These are phyloP conservation scores for Metarhizium brunneum DNA, from an alignment of 2,329 filamentous ascomycete species.

Conservation along the genomic window DNA sequence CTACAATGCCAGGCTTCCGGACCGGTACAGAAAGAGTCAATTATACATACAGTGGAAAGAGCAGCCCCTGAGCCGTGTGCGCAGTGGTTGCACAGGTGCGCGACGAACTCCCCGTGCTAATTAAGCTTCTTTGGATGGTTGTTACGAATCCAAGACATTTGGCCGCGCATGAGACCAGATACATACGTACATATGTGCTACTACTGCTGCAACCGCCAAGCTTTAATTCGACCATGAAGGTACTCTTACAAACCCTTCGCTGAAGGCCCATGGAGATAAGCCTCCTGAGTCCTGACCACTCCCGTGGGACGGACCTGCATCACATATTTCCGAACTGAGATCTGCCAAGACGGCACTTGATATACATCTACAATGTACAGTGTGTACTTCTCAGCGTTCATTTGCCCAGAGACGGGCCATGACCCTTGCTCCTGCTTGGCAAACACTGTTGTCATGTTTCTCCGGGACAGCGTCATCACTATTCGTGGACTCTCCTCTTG, in stretches of 20 bases:
- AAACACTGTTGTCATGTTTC: not conserved
- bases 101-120: not conserved
- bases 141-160: constrained; percentile 1
- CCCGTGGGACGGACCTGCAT: not conserved
- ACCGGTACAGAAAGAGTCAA: not conserved
- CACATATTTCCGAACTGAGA: not conserved
- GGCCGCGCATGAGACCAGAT: not conserved
- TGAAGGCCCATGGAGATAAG: no score
- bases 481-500: not conserved
- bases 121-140: not conserved
- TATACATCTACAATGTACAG: not conserved
- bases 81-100: not conserved
- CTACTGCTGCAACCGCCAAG: not conserved
- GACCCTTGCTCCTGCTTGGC: not conserved
- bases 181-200: no score
- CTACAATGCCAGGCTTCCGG: not conserved
- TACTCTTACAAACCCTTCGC: no score
- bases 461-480: not conserved
- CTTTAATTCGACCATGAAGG: not conserved
- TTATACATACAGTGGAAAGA: not conserved
- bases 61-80: not conserved
- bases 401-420: not conserved
- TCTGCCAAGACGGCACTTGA: constrained; percentile 4
- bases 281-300: not conserved
- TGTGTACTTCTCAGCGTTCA: not conserved